A percentile compares a stretch with the other conserved stretches of the same genome.
These are phyloP conservation scores for Ceriops zippeliana DNA, from an alignment of 345 rosid genomes.

Conservation along the genomic window DNA sequence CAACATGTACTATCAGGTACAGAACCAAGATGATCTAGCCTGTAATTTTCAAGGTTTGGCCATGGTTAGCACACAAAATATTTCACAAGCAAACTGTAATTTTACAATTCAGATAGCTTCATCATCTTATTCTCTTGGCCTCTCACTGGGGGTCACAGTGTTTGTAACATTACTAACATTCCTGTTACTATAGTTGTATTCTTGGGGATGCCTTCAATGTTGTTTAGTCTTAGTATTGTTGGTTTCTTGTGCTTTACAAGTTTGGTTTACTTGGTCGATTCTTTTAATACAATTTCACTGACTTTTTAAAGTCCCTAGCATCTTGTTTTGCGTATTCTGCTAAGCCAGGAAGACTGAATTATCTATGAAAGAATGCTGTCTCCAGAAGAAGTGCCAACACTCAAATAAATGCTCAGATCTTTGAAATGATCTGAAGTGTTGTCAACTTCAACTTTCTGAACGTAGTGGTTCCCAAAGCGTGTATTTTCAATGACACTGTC, in stretches of 20 bases:
- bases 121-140: slow-evolving; percentile 29
- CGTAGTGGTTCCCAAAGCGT: slow-evolving; percentile 21
- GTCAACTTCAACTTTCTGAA: too few relatives aligned
- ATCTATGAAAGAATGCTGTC: too few relatives aligned
- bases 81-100: slow-evolving; percentile 59
- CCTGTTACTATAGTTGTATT: slow-evolving; percentile 13
- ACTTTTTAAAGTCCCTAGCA: not conserved
- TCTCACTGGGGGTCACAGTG: slow-evolving; percentile 20
- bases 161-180: slow-evolving; percentile 16
- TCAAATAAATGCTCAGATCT: too few relatives aligned
- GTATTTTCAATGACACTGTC: not conserved
- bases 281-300: not conserved
- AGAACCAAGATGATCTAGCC: slow-evolving; percentile 40
- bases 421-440: too few relatives aligned
- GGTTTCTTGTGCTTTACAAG: slow-evolving; percentile 2
- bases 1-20: slow-evolving; percentile 47
- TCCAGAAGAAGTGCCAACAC: too few relatives aligned
- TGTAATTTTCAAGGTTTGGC: slow-evolving; percentile 47
- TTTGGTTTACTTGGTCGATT: not conserved
- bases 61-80: slow-evolving; percentile 35
- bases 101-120: slow-evolving; percentile 55
- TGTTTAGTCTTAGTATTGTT: not conserved
- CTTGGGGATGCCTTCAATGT: slow-evolving; percentile 6
- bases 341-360: too few relatives aligned
- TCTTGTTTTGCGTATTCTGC: not conserved